phyloP scores from a whole-genome alignment of 2,329 filamentous ascomycete species.

The Verticillium klebahnii region DNA sequence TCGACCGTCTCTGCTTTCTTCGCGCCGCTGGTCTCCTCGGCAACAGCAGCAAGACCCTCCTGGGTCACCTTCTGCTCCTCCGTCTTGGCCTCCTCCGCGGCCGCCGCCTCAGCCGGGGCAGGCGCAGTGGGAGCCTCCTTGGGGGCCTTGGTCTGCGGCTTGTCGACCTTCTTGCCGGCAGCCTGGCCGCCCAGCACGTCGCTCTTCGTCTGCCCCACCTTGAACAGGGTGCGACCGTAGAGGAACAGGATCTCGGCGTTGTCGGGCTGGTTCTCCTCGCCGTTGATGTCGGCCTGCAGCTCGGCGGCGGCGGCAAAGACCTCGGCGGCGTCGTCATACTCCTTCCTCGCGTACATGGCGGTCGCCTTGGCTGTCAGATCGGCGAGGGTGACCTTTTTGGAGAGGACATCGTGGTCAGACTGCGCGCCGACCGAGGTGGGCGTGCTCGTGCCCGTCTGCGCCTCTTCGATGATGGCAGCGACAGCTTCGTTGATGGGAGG shows the following conservation, averaged over 20 bases:
- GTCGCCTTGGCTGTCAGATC: constrained; percentile 78
- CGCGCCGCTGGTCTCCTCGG: constrained; percentile 38
- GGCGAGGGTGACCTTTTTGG: constrained; percentile 61
- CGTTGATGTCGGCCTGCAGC: constrained; percentile 85
- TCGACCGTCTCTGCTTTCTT: constrained; percentile 32
- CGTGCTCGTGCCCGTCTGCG: constrained; percentile 4
- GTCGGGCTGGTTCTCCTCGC: constrained; percentile 74
- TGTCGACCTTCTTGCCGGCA: constrained; percentile 38
- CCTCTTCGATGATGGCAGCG: neutral
- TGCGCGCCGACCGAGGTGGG: constrained; percentile 9
- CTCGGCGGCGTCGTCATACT: constrained; percentile 81
- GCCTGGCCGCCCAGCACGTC: constrained; percentile 87
- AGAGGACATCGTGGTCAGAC: constrained; percentile 40
- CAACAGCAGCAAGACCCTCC: constrained; percentile 38
- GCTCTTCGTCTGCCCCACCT: constrained; percentile 88
- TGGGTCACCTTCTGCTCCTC: constrained; percentile 38
- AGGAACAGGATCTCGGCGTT: constrained; percentile 94
- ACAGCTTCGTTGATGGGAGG: constrained; percentile 2
- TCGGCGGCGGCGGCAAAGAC: constrained; percentile 85
- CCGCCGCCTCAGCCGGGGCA: constrained; percentile 26
- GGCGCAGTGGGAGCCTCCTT: constrained; percentile 28
- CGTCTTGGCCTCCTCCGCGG: constrained; percentile 23
- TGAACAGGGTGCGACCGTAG: constrained; percentile 91
- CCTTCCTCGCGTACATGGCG: constrained; percentile 82
- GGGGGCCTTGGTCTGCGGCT: constrained; percentile 25